A percentile compares a stretch with the other conserved stretches of the same genome.
Evolutionary conservation across 176 grass and related monocot species (phyloP).

Genomic region (Calamus simplicifolius): DNA sequence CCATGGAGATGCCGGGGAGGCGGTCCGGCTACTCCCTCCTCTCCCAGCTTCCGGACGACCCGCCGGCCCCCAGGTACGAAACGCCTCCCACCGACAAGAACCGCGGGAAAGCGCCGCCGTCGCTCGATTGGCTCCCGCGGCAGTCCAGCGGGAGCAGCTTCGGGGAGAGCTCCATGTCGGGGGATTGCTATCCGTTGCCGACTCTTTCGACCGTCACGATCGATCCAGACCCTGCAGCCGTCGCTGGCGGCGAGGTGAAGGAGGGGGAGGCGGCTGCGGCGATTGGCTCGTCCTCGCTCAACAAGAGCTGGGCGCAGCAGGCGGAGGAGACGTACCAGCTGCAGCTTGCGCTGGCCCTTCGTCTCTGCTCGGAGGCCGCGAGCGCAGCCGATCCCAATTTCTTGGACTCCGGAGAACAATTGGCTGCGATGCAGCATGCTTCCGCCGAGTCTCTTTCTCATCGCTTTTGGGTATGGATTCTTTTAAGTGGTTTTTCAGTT

Average conservation of each 20-base stretch:
- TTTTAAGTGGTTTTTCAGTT: too few relatives aligned
- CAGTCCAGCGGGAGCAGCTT: constrained; percentile 97
- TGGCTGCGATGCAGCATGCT: constrained; percentile 9
- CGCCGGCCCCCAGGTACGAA: constrained; percentile 4
- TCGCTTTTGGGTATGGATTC: constrained; percentile 68
- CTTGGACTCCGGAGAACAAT: constrained; percentile 35
- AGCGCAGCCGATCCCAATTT: constrained; percentile 64
- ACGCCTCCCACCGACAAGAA: constrained; percentile 1
- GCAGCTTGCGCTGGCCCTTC: constrained; percentile 81
- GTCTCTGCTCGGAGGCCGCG: constrained; percentile 71
- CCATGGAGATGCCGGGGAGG: constrained; percentile 19
- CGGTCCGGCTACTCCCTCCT: constrained; percentile 44
- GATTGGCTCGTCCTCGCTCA: constrained; percentile 22
- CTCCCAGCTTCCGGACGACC: constrained; percentile 44
- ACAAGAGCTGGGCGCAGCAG: constrained; percentile 98
- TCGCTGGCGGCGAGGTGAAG: not conserved
- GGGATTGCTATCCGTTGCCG: constrained; percentile 52
- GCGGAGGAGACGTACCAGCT: constrained; percentile 96
- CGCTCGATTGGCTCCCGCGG: constrained; percentile 39
- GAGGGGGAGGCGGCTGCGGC: not conserved
- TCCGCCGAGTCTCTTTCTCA: constrained; percentile 58
- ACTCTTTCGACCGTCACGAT: constrained; percentile 25
- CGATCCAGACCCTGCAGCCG: constrained; percentile 6
- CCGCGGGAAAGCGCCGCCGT: constrained; percentile 15
- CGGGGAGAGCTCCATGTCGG: constrained; percentile 69